Evolutionary conservation across 208 protist species (phyloP), one percentile per base, ranked within the genome.

Genomic region (Trypanosoma melophagium): DNA sequence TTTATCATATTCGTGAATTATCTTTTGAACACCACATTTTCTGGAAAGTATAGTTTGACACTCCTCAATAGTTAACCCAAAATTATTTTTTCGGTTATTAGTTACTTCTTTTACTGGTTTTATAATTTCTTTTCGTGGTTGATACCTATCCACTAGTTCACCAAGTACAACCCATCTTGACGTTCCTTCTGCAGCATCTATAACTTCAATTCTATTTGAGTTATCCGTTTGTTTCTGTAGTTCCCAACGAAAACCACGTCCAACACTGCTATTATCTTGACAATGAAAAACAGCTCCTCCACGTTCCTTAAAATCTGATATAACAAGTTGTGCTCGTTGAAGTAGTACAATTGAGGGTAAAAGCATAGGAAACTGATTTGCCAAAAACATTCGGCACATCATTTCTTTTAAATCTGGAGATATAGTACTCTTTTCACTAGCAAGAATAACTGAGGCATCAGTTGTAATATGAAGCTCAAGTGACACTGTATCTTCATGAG

Each of bases 1-100:
- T 53, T 5, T 40, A 38, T 69, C 28, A 24, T 76, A 76, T 38
- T 69, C 63, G 28, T 76, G 70, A 25, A 52, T 24, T 31, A 76
- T 49, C 10, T 40, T 22, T 22, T 41, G 2, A 19, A 69, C 24
- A 22, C 56, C 70, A 41, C 14, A 62, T 52, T 66, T 1, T 24
- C 47, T 16, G 4, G 62, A 62, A 21, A 76, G 50, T n/a, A 40
- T 17, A 28, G 1, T 19, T 47, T 76, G 70, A 66, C 69, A 76
- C 13, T 41, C 41, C 42, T 55, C 61, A 66, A 76, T 69, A 42
- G 56, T 76, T 35, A 35, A 35, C 28, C 28, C 28, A 35, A 7
- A 35, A 7, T 35, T 35, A 7, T 7, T 35, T 35, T 35, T 35
- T 35, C 5, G 28, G 28, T 35, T 35, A 38, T 3, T 21, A 40